Conservation (phyloP, 1,139 yeast species). For the Taphrina confusa region DNA sequence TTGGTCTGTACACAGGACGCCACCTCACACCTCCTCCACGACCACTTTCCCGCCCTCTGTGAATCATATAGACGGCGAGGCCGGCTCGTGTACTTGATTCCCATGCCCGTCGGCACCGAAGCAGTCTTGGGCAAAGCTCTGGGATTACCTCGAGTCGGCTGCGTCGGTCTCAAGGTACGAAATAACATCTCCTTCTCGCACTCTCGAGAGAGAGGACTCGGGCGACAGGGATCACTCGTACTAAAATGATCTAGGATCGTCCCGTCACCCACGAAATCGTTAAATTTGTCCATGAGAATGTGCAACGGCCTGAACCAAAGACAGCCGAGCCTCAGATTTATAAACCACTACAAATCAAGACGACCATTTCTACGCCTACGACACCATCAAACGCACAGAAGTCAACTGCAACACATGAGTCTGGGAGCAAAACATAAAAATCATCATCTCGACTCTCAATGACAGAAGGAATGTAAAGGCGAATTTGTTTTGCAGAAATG, state of each 20-base stretch:
- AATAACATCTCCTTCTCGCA: background rate
- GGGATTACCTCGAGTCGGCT: constrained; percentile 11
- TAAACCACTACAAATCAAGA: background rate
- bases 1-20: constrained; percentile 7
- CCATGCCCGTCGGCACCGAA: constrained; percentile 9
- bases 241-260: too few relatives aligned
- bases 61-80: background rate
- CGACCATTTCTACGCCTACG: background rate
- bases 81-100: background rate
- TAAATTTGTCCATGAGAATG: background rate
- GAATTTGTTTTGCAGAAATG: too few relatives aligned
- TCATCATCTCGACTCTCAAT: too few relatives aligned
- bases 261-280: background rate
- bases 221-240: too few relatives aligned
- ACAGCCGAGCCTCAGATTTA: background rate
- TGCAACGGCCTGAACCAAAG: background rate
- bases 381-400: too few relatives aligned
- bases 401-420: too few relatives aligned
- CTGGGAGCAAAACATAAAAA: too few relatives aligned
- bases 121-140: background rate
- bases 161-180: background rate
- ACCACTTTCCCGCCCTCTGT: constrained; percentile 15
- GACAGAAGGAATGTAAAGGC: too few relatives aligned
- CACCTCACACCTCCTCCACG: background rate
- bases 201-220: background rate